Base-by-base conservation (phyloP, 768 basidiomycete species). In the Amanita brunnescens region DNA sequence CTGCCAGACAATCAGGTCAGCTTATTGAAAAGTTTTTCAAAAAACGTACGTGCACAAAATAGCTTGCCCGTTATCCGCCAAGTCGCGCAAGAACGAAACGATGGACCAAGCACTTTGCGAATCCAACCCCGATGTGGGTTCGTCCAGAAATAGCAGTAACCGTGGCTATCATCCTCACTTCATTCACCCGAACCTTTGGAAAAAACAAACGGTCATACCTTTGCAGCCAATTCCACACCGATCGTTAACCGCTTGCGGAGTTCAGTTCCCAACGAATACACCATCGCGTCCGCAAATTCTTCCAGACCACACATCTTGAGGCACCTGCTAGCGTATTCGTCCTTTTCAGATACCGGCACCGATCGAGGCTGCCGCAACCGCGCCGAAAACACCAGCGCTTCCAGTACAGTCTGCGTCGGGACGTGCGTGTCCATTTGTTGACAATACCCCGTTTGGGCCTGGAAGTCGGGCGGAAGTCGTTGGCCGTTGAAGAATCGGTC, bases 81-180 rank as follows among this genome's bases (percentile, higher is more conserved):
- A 78, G 41, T 81, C 76, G 8, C 83, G 74, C 39, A 93, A 69
- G 70, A 93, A 89, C 2, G 73, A 67, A 48, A 90, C 69, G 55
- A 91, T 89, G 4, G 83, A 83, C 87, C 88, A 89, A 2, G 90
- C 89, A 49, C 83, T 86, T 64, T 91, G 88, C 2, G 88, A 90
- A 62, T 91, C 89, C 13, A 93, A 72, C 30, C 91, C 90, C 21
- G 87, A 84, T 2, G 91, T 94, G 0, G 92, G 92, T 63, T 94
- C 91, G 60, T 93, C 91, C 32, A 91, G 67, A 72, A 94, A 93
- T 14, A 94, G 74, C 0, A 95, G 71, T 0, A 92, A 70, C 62
- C 80, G 79, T 1, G 90, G 91, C 82, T 82, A 53, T 5, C 54
- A 40, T 33, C 40, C 12, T 47, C 32, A 23, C 34, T 24, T 8